These are phyloP conservation scores for Fusarium nelsonii DNA, from an alignment of 2,329 filamentous ascomycete genomes.

Conservation along the genomic window DNA sequence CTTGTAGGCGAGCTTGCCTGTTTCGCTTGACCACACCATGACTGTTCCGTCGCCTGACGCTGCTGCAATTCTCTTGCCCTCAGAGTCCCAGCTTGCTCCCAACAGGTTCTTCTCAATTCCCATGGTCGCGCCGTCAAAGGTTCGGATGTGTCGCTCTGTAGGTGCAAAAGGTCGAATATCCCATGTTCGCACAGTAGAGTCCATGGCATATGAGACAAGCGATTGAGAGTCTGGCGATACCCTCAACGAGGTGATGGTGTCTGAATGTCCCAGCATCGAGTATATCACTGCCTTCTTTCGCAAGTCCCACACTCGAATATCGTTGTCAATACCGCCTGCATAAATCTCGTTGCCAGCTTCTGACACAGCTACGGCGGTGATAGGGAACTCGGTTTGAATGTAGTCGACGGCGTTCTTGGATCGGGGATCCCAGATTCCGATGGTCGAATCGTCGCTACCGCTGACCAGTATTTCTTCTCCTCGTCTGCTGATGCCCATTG, in stretches of 20 bases:
- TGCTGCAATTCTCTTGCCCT: constrained; percentile 87
- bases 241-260: constrained; percentile 89
- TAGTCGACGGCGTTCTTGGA: constrained; percentile 90
- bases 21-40: constrained; percentile 89
- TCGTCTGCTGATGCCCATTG: constrained; percentile 86
- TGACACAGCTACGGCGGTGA: constrained; percentile 91
- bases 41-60: constrained; percentile 92
- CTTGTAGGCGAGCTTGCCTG: constrained; percentile 93
- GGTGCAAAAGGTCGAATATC: constrained; percentile 96
- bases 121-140: constrained; percentile 89
- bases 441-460: constrained; percentile 91
- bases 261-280: constrained; percentile 87
- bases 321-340: constrained; percentile 94
- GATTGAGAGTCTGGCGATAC: constrained; percentile 95
- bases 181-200: constrained; percentile 94
- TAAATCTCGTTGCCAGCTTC: constrained; percentile 97
- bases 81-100: constrained; percentile 87
- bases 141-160: constrained; percentile 83
- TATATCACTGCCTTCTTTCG: constrained; percentile 91
- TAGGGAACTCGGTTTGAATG: constrained; percentile 89
- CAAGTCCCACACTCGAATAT: constrained; percentile 97
- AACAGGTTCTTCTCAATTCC: constrained; percentile 94
- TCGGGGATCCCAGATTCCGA: constrained; percentile 96
- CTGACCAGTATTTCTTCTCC: constrained; percentile 92
- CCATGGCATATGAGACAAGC: constrained; percentile 91